phyloP scores from a whole-genome alignment of 192 early-diverging fungal genomes.

The Linnemannia zychae region DNA sequence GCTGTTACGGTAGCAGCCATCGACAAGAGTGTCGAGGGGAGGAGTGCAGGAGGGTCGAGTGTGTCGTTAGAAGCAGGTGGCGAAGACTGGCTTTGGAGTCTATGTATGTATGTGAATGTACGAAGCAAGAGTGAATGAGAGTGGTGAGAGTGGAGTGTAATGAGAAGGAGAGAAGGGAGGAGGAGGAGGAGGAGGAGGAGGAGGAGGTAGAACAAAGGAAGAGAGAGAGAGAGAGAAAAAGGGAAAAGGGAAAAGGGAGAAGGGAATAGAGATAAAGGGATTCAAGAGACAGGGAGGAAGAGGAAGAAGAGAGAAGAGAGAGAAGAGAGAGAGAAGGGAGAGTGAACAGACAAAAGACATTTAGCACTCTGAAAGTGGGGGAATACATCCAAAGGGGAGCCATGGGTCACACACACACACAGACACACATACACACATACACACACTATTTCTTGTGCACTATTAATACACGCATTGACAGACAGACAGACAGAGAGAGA shows the following conservation, averaged over 20 bases:
- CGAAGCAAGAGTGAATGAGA: background rate
- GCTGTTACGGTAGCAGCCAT: constrained; percentile 42
- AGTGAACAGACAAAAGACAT: background rate
- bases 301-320: background rate
- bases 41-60: no score
- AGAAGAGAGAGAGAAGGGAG: background rate
- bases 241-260: background rate
- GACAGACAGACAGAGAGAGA: background rate
- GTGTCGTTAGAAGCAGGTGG: background rate
- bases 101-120: background rate
- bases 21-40: background rate
- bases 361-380: background rate
- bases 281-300: no score
- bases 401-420: background rate
- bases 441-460: background rate
- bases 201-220: background rate
- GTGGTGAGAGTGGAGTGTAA: background rate
- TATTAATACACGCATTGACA: background rate
- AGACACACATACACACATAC: background rate
- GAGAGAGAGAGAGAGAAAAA: background rate
- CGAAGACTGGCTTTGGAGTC: background rate
- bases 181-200: no score
- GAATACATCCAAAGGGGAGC: background rate
- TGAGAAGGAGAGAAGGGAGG: background rate
- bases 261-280: background rate